These are phyloP conservation scores for Pseudogymnoascus verrucosus DNA, from an alignment of 2,329 filamentous ascomycete species.

Conservation along the genomic window DNA sequence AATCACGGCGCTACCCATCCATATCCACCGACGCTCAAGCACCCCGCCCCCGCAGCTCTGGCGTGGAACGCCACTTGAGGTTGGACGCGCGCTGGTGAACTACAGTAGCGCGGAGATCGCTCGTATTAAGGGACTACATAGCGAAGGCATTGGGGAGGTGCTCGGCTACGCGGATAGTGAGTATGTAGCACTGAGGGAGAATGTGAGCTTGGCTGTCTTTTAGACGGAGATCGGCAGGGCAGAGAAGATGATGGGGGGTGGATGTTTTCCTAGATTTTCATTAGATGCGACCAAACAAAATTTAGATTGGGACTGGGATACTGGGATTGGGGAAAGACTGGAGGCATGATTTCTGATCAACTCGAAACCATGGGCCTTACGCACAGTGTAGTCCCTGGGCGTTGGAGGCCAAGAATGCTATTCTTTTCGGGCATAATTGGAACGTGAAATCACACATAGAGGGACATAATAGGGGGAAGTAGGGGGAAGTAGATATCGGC, in stretches of 20 bases:
- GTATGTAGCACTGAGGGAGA: slow-evolving; percentile 83
- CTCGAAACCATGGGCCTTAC: not conserved
- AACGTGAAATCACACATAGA: not conserved
- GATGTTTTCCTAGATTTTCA: not conserved
- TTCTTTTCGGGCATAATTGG: not conserved
- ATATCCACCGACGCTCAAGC: not conserved
- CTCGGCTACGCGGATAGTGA: slow-evolving; percentile 92
- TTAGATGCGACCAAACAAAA: not conserved
- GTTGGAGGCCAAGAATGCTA: not conserved
- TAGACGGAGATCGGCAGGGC: slow-evolving; percentile 25
- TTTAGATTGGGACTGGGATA: not conserved
- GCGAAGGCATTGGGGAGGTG: slow-evolving; percentile 68
- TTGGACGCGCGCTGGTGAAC: slow-evolving; percentile 85
- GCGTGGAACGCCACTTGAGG: slow-evolving; percentile 54
- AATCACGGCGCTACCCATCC: slow-evolving; percentile 2
- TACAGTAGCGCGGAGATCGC: slow-evolving; percentile 81
- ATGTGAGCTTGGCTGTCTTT: slow-evolving; percentile 61
- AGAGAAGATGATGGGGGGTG: not conserved
- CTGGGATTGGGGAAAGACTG: not conserved
- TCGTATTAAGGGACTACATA: slow-evolving; percentile 76
- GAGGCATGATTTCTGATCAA: not conserved
- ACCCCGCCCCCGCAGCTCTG: slow-evolving; percentile 32
- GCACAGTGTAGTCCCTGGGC: not conserved
- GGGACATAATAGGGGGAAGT: not conserved
- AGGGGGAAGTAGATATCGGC: not conserved